Percentiles rank a stretch among this genome's conserved stretches.
phyloP scores from a whole-genome alignment of 202 grass and related monocot species.

The Schoenoplectus triqueter region DNA sequence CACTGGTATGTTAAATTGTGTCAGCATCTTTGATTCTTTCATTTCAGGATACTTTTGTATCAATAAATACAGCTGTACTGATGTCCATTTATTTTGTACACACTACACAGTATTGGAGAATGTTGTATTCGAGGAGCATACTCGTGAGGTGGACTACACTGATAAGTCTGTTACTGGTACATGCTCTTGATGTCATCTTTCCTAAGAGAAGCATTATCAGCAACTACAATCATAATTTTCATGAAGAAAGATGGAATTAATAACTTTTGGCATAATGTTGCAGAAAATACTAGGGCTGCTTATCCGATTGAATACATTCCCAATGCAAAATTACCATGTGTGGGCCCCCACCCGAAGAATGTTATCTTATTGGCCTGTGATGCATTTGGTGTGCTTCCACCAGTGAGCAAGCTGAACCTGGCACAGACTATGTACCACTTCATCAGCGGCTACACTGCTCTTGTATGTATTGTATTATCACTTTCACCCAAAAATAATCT shows the following conservation, averaged over 20 bases:
- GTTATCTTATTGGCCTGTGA: constrained; percentile 96
- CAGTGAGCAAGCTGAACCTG: constrained; percentile 94
- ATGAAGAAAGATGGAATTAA: neutral
- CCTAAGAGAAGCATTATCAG: neutral
- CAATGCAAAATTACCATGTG: constrained; percentile 86
- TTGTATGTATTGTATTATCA: constrained; percentile 47
- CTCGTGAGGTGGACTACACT: constrained; percentile 77
- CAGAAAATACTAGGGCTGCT: constrained; percentile 95
- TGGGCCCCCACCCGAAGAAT: constrained; percentile 94
- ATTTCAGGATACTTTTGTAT: constrained; percentile 1
- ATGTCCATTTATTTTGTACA: constrained; percentile 28
- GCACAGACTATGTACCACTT: constrained; percentile 99
- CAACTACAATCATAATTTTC: neutral
- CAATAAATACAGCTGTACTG: neutral
- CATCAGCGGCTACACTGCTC: constrained; percentile 98
- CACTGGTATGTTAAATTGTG: constrained; percentile 54
- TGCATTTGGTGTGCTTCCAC: constrained; percentile 94
- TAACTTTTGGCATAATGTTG: constrained; percentile 34
- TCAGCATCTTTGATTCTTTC: constrained; percentile 8
- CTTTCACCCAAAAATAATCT: neutral
- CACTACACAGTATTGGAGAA: constrained; percentile 80
- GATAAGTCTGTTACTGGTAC: constrained; percentile 99
- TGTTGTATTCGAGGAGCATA: constrained; percentile 95
- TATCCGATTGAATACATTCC: constrained; percentile 99
- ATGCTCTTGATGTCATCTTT: neutral